These are phyloP conservation scores for Hymenoscyphus infarciens DNA, from an alignment of 2,329 filamentous ascomycete species.

Conservation along the genomic window DNA sequence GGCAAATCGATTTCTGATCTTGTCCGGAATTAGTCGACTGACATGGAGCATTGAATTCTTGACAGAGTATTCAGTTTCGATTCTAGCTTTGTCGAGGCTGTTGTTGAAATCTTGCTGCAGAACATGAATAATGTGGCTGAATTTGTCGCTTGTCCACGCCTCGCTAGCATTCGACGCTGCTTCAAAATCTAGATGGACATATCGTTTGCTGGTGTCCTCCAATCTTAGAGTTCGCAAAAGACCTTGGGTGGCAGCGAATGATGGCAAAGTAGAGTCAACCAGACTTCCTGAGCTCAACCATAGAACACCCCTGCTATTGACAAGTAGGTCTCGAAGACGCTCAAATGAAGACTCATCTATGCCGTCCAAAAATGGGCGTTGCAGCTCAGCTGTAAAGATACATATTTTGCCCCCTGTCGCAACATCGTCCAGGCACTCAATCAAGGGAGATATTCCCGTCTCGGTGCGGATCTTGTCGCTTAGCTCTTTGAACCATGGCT, in stretches of 20 bases:
- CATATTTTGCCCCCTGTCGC: neutral
- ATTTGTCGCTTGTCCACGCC: neutral
- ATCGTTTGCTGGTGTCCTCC: conserved; percentile 1
- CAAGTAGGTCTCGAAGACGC: neutral
- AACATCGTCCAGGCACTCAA: neutral
- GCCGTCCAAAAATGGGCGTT: neutral
- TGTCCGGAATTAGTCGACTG: conserved; percentile 18
- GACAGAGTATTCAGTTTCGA: conserved; percentile 14
- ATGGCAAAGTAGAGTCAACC: neutral
- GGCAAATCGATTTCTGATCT: conserved; percentile 11
- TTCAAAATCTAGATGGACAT: neutral
- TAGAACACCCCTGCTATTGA: neutral
- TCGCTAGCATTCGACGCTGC: neutral
- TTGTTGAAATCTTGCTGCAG: conserved; percentile 1
- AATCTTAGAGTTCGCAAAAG: neutral
- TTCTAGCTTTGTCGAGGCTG: neutral
- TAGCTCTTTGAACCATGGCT: neutral
- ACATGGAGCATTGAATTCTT: conserved; percentile 13
- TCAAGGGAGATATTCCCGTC: neutral
- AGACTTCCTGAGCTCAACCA: neutral
- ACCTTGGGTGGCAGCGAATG: neutral
- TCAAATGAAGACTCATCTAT: neutral
- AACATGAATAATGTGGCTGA: neutral
- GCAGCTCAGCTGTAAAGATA: neutral
- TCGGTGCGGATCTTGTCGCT: neutral